Evolutionary conservation across 305 asterid genomes (phyloP).

Genomic region (Solanum hybrid): DNA sequence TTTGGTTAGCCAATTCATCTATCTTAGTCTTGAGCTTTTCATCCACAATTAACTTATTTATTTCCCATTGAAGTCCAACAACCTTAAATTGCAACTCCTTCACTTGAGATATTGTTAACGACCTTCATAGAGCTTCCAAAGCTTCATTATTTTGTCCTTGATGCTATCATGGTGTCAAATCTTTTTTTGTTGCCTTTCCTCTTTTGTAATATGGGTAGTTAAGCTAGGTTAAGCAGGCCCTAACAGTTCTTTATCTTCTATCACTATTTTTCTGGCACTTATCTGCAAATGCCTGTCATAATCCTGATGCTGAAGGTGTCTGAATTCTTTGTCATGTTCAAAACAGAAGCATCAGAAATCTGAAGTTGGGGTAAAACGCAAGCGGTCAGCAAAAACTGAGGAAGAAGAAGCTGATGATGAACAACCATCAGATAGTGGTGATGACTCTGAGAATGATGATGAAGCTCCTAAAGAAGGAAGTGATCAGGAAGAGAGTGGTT

Average conservation of each 20-base stretch:
- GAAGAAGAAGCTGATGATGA: slow-evolving; percentile 39
- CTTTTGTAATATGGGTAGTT: not conserved
- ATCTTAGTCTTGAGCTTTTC: not conserved
- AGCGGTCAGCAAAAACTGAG: slow-evolving; percentile 23
- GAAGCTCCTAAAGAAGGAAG: slow-evolving; percentile 19
- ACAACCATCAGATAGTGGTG: slow-evolving; percentile 39
- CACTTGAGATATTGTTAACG: not conserved
- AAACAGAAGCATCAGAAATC: slow-evolving; percentile 41
- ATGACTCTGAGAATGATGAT: slow-evolving; percentile 21
- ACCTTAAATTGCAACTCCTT: not conserved
- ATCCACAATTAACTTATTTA: not conserved
- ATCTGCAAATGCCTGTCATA: not conserved
- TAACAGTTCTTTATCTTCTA: not conserved
- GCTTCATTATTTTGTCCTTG: not conserved
- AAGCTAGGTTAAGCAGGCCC: not conserved
- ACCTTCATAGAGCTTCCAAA: not conserved
- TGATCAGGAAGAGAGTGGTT: not conserved
- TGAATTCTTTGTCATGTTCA: slow-evolving; percentile 14
- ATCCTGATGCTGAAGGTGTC: not conserved
- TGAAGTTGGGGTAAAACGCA: slow-evolving; percentile 41
- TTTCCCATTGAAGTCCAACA: not conserved
- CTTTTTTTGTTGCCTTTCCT: not conserved
- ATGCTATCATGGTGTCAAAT: not conserved
- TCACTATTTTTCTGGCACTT: not conserved
- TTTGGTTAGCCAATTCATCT: not conserved